Base-by-base conservation (phyloP, 495 filamentous ascomycete genomes). In the Parathielavia appendiculata region DNA sequence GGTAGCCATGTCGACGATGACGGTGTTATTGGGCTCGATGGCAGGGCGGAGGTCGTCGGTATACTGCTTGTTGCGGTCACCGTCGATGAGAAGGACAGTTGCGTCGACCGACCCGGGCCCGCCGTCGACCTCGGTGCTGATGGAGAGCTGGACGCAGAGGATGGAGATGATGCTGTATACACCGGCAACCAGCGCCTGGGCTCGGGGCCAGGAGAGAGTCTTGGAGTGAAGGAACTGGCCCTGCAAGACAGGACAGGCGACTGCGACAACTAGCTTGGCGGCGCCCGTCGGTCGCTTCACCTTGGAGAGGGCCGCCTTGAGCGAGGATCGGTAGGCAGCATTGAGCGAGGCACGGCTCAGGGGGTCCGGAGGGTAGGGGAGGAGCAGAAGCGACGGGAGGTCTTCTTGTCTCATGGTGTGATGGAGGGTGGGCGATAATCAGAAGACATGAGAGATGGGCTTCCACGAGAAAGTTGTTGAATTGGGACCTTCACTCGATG, bases 81-180 rank as follows among this genome's bases (percentile, higher is more conserved):
- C 80, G 58, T 88, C 82, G 47, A 93, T 67, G 30, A 95, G 76
- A 23, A 96, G 52, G 35, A 96, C 76, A 13, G 92, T 83, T 2
- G 83, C 79, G 75, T 97, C 90, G 38, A 96, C 82, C 26, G 89
- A 87, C 20, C 82, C 83, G 12, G 84, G 81, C 20, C 81, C 81
- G 61, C 71, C 73, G 53, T 72, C 69, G 12, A 71, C 84, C 80
- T 69, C 89, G 67, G 66, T 91, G 75, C 56, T 86, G 74, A 78
- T 73, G 8, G 75, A 73, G 13, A 83, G 71, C 59, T 84, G 78
- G 39, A 85, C 78, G 57, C 83, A 87, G 26, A 90, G 73, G 51
- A 84, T 73, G 39, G 84, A 82, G 64, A 93, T 74, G 44, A 97
- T 76, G 63, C 81, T 83, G 77, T 97, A 97, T 56, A 96, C 64